A percentile compares a stretch with the other conserved stretches of the same genome.
phyloP scores from a whole-genome alignment of 495 filamentous ascomycete species.

The Aspergillus conjunctus region DNA sequence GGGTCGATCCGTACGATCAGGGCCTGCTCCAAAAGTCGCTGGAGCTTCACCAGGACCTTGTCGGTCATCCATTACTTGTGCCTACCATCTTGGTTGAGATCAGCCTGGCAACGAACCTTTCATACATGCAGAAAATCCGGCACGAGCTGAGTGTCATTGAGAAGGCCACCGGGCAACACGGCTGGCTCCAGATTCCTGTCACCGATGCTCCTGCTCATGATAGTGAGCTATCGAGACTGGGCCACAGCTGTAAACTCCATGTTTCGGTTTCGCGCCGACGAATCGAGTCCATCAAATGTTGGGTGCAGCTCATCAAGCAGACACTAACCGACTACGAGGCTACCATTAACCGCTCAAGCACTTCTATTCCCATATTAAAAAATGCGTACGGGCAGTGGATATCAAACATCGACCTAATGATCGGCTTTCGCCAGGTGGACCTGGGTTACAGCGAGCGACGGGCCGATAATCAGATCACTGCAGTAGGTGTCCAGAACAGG shows the following conservation, averaged over 20 bases:
- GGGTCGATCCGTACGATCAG: constrained; percentile 17
- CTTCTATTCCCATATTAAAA: background rate
- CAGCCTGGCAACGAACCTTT: constrained; percentile 11
- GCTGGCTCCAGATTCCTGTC: constrained; percentile 18
- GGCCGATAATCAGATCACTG: constrained; percentile 19
- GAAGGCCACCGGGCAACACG: constrained; percentile 20
- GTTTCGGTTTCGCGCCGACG: constrained; percentile 13
- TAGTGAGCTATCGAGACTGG: constrained; percentile 18
- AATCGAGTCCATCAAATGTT: constrained; percentile 5
- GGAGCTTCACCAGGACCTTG: background rate
- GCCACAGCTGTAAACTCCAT: constrained; percentile 14
- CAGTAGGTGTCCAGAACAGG: background rate
- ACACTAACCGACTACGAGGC: background rate
- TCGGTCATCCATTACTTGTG: constrained; percentile 17
- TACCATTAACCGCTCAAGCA: background rate
- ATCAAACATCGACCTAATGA: constrained; percentile 5
- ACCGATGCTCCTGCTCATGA: constrained; percentile 19
- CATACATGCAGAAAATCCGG: constrained; percentile 18
- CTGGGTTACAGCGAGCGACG: constrained; percentile 13
- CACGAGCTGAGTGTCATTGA: constrained; percentile 18
- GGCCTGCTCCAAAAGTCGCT: constrained; percentile 3
- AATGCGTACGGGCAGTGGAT: constrained; percentile 14
- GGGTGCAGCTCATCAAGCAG: constrained; percentile 9
- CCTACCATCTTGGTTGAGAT: constrained; percentile 11
- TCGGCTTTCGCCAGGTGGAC: constrained; percentile 15